These are phyloP conservation scores for Sugiyamaella japonica DNA, from an alignment of 1,139 yeast species.

Conservation along the genomic window DNA sequence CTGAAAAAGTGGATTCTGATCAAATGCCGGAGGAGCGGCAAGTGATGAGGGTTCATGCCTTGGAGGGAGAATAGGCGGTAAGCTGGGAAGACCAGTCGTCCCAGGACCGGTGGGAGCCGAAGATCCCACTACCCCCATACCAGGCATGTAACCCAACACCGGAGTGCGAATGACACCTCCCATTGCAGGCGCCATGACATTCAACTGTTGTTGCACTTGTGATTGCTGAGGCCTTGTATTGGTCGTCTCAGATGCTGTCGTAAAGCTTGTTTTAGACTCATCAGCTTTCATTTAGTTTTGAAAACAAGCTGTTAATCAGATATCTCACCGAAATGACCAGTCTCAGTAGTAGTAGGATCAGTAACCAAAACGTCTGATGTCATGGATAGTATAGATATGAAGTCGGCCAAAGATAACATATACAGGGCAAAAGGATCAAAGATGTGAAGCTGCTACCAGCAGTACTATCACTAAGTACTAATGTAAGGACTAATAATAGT, in stretches of 20 bases:
- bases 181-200: background rate
- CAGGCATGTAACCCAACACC: background rate
- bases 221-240: background rate
- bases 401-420: background rate
- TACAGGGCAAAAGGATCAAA: background rate
- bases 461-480: too few relatives aligned
- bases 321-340: background rate
- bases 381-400: background rate
- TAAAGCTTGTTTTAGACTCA: constrained; percentile 3
- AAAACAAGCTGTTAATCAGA: background rate
- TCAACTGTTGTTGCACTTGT: background rate
- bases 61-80: background rate
- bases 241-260: constrained; percentile 7
- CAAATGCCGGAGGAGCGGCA: constrained; percentile 7
- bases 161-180: constrained; percentile 8
- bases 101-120: background rate
- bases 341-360: background rate
- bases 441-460: background rate
- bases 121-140: background rate
- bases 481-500: background rate
- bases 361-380: background rate
- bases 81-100: background rate
- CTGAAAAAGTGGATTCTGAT: constrained; percentile 7
- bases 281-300: constrained; percentile 9
- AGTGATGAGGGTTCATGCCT: background rate